A percentile compares a stretch with the other conserved stretches of the same genome.
Conservation (phyloP, 345 rosid genomes). For the Raphanus sativus region DNA sequence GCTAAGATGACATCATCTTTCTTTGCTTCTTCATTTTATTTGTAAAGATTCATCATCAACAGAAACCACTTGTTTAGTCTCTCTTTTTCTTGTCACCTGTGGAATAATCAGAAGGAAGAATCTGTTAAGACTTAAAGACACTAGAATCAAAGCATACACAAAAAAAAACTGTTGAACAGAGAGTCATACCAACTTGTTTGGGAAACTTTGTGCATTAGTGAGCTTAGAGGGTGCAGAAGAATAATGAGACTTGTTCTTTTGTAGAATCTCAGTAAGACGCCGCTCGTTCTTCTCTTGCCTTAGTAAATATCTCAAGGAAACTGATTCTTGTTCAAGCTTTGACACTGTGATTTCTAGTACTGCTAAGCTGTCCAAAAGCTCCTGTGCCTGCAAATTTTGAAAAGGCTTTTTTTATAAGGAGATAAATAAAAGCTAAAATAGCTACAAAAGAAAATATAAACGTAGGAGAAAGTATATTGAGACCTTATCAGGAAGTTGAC, state of each 20-base stretch:
- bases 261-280: constrained; percentile 58
- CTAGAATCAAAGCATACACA: background rate
- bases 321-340: constrained; percentile 77
- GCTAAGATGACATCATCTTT: constrained; percentile 20
- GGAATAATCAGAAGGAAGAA: background rate
- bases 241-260: constrained; percentile 48
- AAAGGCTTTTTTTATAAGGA: background rate
- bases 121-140: background rate
- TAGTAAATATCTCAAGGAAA: constrained; percentile 63
- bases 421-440: background rate
- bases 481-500: constrained; percentile 72
- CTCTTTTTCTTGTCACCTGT: constrained; percentile 36
- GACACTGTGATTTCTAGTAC: constrained; percentile 64
- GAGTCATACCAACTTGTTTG: constrained; percentile 38
- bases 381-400: constrained; percentile 56
- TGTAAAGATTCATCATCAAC: constrained; percentile 26
- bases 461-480: constrained; percentile 1
- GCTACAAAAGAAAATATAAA: constrained; percentile 13
- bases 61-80: constrained; percentile 27
- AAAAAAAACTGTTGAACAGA: background rate
- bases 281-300: constrained; percentile 85
- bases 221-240: constrained; percentile 39
- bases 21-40: constrained; percentile 27
- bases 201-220: constrained; percentile 16
- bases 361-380: constrained; percentile 71